These are phyloP conservation scores for Lasiodiplodia sp. DNA, from an alignment of 2,329 filamentous ascomycete species.

Conservation along the genomic window DNA sequence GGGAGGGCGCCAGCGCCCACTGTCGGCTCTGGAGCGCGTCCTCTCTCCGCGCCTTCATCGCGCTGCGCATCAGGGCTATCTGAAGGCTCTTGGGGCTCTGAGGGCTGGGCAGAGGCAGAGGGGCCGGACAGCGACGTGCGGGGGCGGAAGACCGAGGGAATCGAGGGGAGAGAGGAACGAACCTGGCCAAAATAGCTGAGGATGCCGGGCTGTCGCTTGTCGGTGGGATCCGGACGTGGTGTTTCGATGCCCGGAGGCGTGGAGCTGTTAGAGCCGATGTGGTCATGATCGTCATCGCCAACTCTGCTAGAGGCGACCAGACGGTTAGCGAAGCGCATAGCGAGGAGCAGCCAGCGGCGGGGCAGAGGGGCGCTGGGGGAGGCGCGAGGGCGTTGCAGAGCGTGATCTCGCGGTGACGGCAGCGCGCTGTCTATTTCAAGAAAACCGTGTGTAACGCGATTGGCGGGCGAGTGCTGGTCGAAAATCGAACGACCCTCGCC, in stretches of 20 bases:
- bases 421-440: conserved; percentile 36
- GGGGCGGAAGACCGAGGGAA: conserved; percentile 56
- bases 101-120: conserved; percentile 46
- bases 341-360: conserved; percentile 2
- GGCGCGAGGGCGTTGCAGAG: conserved; percentile 28
- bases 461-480: conserved; percentile 24
- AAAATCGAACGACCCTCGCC: conserved; percentile 35
- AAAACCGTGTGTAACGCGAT: conserved; percentile 42
- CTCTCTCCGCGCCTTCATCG: conserved; percentile 16
- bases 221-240: conserved; percentile 88
- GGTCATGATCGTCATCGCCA: conserved; percentile 72
- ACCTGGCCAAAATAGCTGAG: conserved; percentile 98
- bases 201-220: conserved; percentile 93
- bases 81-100: conserved; percentile 39
- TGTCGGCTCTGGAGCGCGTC: neutral
- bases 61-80: conserved; percentile 30
- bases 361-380: conserved; percentile 25
- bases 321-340: conserved; percentile 44
- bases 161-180: conserved; percentile 71
- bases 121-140: conserved; percentile 49
- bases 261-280: conserved; percentile 80
- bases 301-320: conserved; percentile 48
- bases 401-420: conserved; percentile 26
- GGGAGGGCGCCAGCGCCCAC: conserved; percentile 35
- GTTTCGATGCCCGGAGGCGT: conserved; percentile 92